These are phyloP conservation scores for Euphrasia arctica DNA, from an alignment of 305 asterid species.

Conservation along the genomic window DNA sequence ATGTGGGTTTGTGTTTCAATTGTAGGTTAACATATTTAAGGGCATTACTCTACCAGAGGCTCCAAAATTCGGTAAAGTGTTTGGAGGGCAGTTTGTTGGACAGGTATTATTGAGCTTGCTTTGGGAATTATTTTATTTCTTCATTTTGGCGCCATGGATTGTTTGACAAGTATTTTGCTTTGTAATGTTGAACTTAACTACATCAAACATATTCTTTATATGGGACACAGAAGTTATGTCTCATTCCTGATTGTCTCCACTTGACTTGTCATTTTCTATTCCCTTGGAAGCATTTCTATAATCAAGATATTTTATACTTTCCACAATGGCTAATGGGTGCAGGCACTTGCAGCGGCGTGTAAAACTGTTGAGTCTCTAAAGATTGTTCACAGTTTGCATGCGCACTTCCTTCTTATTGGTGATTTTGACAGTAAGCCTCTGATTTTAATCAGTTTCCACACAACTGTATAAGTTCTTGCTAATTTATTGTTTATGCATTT, in stretches of 20 bases:
- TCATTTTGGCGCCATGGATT: slow-evolving; percentile 13
- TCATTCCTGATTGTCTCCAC: slow-evolving; percentile 19
- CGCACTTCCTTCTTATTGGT: slow-evolving; percentile 85
- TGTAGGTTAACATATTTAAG: slow-evolving; percentile 74
- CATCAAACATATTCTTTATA: slow-evolving; percentile 2
- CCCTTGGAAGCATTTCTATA: slow-evolving; percentile 23
- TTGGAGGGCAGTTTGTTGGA: slow-evolving; percentile 98
- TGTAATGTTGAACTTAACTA: slow-evolving; percentile 11
- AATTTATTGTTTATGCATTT: slow-evolving; percentile 14
- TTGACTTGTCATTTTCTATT: slow-evolving; percentile 6
- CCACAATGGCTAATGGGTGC: slow-evolving; percentile 40
- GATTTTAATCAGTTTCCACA: slow-evolving; percentile 17
- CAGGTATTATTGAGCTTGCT: slow-evolving; percentile 57
- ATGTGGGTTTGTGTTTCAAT: slow-evolving; percentile 19
- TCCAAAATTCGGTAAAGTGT: slow-evolving; percentile 83
- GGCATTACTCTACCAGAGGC: slow-evolving; percentile 93
- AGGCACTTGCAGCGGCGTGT: slow-evolving; percentile 98
- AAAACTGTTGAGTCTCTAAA: slow-evolving; percentile 97
- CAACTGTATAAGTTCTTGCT: slow-evolving; percentile 17
- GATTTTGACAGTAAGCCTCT: slow-evolving; percentile 67
- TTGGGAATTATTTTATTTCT: slow-evolving; percentile 1
- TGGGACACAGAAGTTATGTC: neutral
- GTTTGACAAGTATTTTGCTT: slow-evolving; percentile 10
- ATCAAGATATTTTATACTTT: slow-evolving; percentile 20
- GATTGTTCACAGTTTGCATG: slow-evolving; percentile 91